Evolutionary conservation across 768 basidiomycete genomes (phyloP).

Genomic region (Fibroporia radiculosa): DNA sequence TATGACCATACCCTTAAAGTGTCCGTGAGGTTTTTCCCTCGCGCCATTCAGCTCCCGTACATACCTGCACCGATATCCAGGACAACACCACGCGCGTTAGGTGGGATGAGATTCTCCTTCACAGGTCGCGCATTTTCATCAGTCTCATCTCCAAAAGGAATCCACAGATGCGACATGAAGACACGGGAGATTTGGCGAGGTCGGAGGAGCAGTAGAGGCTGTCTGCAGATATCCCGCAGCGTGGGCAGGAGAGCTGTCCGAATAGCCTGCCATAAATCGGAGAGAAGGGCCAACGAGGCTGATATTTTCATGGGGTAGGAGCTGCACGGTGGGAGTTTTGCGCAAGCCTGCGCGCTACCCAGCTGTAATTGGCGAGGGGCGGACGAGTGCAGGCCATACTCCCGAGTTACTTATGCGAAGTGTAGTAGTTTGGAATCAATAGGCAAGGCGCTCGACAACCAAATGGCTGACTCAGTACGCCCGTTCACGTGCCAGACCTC

Average conservation of each 20-base stretch:
- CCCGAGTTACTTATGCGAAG: too few relatives aligned
- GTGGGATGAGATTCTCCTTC: slow-evolving; percentile 44
- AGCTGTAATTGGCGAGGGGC: too few relatives aligned
- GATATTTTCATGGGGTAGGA: slow-evolving; percentile 54
- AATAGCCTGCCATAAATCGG: slow-evolving; percentile 35
- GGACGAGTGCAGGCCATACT: too few relatives aligned
- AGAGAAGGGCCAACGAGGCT: slow-evolving; percentile 32
- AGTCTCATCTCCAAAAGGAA: slow-evolving; percentile 34
- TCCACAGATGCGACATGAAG: slow-evolving; percentile 58
- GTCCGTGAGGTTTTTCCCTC: too few relatives aligned
- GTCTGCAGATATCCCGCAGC: slow-evolving; percentile 27
- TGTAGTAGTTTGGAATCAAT: too few relatives aligned
- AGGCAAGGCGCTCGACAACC: too few relatives aligned
- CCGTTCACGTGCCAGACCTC: too few relatives aligned
- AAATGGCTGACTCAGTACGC: too few relatives aligned
- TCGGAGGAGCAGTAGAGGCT: slow-evolving; percentile 38
- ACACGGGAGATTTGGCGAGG: slow-evolving; percentile 40
- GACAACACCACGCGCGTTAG: slow-evolving; percentile 50
- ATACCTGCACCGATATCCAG: slow-evolving; percentile 64
- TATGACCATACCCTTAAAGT: slow-evolving; percentile 69
- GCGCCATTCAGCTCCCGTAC: too few relatives aligned
- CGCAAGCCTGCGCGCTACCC: too few relatives aligned
- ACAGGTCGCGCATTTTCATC: slow-evolving; percentile 34
- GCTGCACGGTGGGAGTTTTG: too few relatives aligned
- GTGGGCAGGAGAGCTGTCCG: slow-evolving; percentile 37